A percentile compares a stretch with the other conserved stretches of the same genome.
Evolutionary conservation across 768 basidiomycete genomes (phyloP).

Genomic region (Clavaria fumosa): DNA sequence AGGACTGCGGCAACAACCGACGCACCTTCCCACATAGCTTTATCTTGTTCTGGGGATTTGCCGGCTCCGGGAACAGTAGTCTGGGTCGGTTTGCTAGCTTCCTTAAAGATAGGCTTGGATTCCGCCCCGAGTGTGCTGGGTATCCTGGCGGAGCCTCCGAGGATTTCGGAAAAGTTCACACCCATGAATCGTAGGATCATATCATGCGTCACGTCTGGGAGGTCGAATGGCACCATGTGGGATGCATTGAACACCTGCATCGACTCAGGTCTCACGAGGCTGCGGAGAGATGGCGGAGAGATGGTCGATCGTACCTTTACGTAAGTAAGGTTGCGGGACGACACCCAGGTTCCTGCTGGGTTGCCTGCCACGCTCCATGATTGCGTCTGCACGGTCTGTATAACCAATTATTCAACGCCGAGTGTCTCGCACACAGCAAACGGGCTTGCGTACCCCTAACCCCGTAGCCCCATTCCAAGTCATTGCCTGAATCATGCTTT

Average conservation of each 20-base stretch:
- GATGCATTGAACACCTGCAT: slow-evolving; percentile 81
- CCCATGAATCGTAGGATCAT: slow-evolving; percentile 99
- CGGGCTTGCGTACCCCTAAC: slow-evolving; percentile 60
- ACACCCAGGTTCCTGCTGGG: slow-evolving; percentile 83
- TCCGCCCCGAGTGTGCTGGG: slow-evolving; percentile 66
- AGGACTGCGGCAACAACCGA: slow-evolving; percentile 1
- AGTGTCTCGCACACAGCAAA: slow-evolving; percentile 1
- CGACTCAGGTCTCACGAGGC: background rate
- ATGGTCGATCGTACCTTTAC: slow-evolving; percentile 46
- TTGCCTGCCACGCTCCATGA: slow-evolving; percentile 62
- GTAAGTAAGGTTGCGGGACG: slow-evolving; percentile 82
- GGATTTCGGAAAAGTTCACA: slow-evolving; percentile 69
- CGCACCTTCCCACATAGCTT: slow-evolving; percentile 85
- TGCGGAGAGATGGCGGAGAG: background rate
- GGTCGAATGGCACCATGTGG: slow-evolving; percentile 89
- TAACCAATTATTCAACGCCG: slow-evolving; percentile 6
- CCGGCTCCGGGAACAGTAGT: slow-evolving; percentile 24
- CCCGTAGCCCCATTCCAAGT: slow-evolving; percentile 79
- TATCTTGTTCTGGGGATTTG: slow-evolving; percentile 62
- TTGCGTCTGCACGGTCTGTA: slow-evolving; percentile 49
- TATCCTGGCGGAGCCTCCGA: slow-evolving; percentile 67
- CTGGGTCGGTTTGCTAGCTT: slow-evolving; percentile 25
- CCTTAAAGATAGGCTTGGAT: slow-evolving; percentile 47
- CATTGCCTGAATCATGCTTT: slow-evolving; percentile 69
- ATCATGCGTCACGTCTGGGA: slow-evolving; percentile 80